Evolutionary conservation across 1,284 basidiomycete genomes (phyloP).

Genomic region (Golubevia sp.): DNA sequence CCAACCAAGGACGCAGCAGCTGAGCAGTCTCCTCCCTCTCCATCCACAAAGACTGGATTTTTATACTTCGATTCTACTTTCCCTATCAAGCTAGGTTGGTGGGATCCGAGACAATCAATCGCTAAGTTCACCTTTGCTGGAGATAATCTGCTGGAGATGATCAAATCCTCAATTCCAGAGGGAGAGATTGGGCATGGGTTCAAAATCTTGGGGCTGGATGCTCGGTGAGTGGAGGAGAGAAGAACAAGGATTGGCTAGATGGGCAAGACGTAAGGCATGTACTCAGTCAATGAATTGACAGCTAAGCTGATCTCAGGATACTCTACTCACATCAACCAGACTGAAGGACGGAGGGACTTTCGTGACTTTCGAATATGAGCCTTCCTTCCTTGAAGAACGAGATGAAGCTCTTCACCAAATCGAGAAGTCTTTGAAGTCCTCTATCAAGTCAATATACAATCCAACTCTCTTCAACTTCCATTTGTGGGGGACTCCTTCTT

Average conservation of each 20-base stretch:
- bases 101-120: conserved; percentile 36
- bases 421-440: conserved; percentile 28
- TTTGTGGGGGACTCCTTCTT: conserved; percentile 31
- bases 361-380: conserved; percentile 25
- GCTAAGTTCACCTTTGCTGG: conserved; percentile 20
- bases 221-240: conserved; percentile 5
- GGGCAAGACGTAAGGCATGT: too few relatives aligned
- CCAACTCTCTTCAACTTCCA: conserved; percentile 17
- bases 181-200: conserved; percentile 41
- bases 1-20: background rate
- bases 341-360: conserved; percentile 50
- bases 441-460: conserved; percentile 27
- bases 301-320: too few relatives aligned
- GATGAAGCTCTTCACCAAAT: conserved; percentile 31
- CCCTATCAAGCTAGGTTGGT: conserved; percentile 42
- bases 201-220: conserved; percentile 40
- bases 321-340: background rate
- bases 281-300: too few relatives aligned
- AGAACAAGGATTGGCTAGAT: too few relatives aligned
- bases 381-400: conserved; percentile 22
- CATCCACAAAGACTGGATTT: conserved; percentile 1
- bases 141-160: conserved; percentile 19
- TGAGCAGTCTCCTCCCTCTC: background rate
- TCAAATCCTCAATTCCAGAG: conserved; percentile 31
- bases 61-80: conserved; percentile 43